These are phyloP conservation scores for Alternaria panax DNA, from an alignment of 2,329 filamentous ascomycete genomes.

Conservation along the genomic window DNA sequence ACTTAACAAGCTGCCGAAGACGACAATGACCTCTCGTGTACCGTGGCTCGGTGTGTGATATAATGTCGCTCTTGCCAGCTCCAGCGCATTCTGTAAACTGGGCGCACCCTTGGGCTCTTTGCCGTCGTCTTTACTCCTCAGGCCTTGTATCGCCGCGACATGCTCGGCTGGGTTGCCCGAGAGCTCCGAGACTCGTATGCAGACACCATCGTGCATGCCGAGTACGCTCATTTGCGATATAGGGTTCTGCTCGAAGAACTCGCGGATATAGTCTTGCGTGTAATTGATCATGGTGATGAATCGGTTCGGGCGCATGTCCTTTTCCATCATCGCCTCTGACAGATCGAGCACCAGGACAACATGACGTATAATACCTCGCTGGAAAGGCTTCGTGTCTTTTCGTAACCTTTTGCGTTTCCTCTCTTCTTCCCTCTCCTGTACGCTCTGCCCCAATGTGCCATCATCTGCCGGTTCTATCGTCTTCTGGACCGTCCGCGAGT, in stretches of 20 bases:
- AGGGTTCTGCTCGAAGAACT: conserved; percentile 98
- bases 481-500: conserved; percentile 66
- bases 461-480: conserved; percentile 64
- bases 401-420: conserved; percentile 81
- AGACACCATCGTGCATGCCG: conserved; percentile 91
- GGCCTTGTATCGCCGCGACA: conserved; percentile 74
- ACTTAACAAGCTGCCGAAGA: conserved; percentile 89
- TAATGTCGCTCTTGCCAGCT: conserved; percentile 92
- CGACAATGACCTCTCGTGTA: conserved; percentile 88
- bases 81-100: conserved; percentile 86
- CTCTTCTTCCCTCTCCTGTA: conserved; percentile 79
- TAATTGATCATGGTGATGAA: conserved; percentile 84
- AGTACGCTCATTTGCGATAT: conserved; percentile 94
- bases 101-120: conserved; percentile 60
- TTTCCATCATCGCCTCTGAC: conserved; percentile 92
- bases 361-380: conserved; percentile 97
- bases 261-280: conserved; percentile 84
- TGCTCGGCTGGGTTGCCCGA: conserved; percentile 91
- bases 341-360: conserved; percentile 90
- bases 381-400: conserved; percentile 92
- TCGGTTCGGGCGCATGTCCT: conserved; percentile 88
- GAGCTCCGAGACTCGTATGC: conserved; percentile 85
- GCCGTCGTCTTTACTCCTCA: conserved; percentile 70
- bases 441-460: conserved; percentile 73
- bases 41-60: conserved; percentile 93